Percentiles rank a stretch among this genome's conserved stretches.
Conservation (phyloP, 2,329 filamentous ascomycete genomes). For the Didymella segeticola region DNA sequence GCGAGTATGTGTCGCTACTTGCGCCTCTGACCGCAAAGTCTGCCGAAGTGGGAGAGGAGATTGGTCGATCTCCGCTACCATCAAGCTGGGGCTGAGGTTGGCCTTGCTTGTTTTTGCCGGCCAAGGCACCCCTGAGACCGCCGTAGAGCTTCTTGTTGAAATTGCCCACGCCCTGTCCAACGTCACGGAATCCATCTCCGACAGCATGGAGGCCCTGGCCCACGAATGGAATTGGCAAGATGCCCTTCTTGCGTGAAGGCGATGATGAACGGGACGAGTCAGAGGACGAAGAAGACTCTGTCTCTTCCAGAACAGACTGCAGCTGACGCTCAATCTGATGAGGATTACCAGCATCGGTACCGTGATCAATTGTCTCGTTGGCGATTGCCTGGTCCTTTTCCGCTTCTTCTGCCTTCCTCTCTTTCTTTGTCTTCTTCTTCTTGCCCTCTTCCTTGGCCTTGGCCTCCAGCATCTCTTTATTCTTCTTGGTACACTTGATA, state of each 20-base stretch:
- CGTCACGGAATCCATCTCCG: constrained; percentile 57
- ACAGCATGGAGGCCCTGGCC: constrained; percentile 53
- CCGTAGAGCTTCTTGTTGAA: constrained; percentile 50
- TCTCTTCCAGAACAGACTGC: constrained; percentile 52
- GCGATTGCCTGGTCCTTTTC: constrained; percentile 62
- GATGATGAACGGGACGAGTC: constrained; percentile 46
- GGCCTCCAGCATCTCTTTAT: constrained; percentile 71
- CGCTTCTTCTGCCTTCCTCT: constrained; percentile 69
- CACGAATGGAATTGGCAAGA: constrained; percentile 53
- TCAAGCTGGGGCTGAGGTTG: constrained; percentile 26
- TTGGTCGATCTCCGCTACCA: constrained; percentile 27
- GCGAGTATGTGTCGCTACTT: constrained; percentile 44
- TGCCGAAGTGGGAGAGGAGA: constrained; percentile 35
- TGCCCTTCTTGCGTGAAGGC: constrained; percentile 37
- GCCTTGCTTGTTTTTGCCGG: constrained; percentile 21
- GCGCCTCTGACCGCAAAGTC: constrained; percentile 36
- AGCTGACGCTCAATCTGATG: constrained; percentile 62
- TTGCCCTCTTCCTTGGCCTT: constrained; percentile 68
- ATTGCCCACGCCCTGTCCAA: constrained; percentile 54
- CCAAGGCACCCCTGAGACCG: constrained; percentile 47
- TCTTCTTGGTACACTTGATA: constrained; percentile 76
- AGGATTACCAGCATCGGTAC: constrained; percentile 63
- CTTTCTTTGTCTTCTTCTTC: constrained; percentile 57
- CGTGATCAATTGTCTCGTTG: constrained; percentile 59
- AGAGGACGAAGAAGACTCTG: constrained; percentile 37